These are phyloP conservation scores for Leptographium flavum DNA, from an alignment of 2,329 filamentous ascomycete species.

Conservation along the genomic window DNA sequence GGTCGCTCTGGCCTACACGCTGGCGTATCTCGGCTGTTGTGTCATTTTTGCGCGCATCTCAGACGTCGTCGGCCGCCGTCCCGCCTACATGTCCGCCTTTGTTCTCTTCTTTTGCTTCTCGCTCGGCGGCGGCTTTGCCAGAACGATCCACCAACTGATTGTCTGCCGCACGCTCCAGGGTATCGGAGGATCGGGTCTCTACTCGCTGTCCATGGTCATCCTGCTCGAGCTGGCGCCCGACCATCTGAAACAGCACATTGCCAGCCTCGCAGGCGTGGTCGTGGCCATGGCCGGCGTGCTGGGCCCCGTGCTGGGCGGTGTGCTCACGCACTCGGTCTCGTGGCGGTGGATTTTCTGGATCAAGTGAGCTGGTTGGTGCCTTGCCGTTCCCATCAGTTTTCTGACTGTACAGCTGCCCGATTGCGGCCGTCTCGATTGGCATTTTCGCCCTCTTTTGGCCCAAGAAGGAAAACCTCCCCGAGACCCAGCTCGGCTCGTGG, in stretches of 20 bases:
- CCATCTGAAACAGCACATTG: conserved; percentile 26
- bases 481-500: conserved; percentile 26
- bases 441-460: conserved; percentile 39
- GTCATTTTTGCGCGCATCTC: conserved; percentile 39
- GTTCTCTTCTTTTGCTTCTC: conserved; percentile 42
- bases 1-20: conserved; percentile 40
- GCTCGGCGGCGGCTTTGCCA: conserved; percentile 35
- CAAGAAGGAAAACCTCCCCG: conserved; percentile 22
- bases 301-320: conserved; percentile 36
- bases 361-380: conserved; percentile 26
- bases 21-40: conserved; percentile 42
- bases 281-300: conserved; percentile 33
- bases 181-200: conserved; percentile 37
- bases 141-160: conserved; percentile 30
- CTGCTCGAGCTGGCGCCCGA: conserved; percentile 33
- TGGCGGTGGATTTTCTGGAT: conserved; percentile 48
- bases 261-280: conserved; percentile 32
- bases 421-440: conserved; percentile 30
- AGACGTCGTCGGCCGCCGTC: conserved; percentile 38
- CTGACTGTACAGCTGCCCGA: conserved; percentile 28
- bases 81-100: conserved; percentile 35
- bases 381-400: not conserved
- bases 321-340: conserved; percentile 31
- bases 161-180: conserved; percentile 35
- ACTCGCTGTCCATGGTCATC: conserved; percentile 41